Percentiles rank a stretch among this genome's conserved stretches.
Evolutionary conservation across 805 yeast species (phyloP).

Genomic region (Kurtzmaniella fragi): DNA sequence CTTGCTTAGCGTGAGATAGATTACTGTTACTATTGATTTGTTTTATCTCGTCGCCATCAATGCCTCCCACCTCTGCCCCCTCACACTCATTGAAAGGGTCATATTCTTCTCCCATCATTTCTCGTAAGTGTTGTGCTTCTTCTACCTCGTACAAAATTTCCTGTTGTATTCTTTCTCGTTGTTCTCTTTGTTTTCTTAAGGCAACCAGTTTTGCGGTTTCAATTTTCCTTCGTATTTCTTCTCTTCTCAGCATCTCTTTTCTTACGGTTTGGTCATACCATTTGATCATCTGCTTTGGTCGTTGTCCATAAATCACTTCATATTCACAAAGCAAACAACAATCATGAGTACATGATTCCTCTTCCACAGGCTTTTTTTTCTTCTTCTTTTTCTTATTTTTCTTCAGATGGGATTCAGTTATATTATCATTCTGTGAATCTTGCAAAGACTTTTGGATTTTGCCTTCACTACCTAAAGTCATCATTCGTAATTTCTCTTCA

Average conservation of each 20-base stretch:
- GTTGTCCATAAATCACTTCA: conserved; percentile 45
- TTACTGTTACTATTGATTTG: no score
- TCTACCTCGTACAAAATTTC: background rate
- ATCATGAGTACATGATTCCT: background rate
- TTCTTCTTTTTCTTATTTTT: conserved; percentile 18
- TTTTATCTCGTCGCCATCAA: no score
- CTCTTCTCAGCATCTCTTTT: conserved; percentile 26
- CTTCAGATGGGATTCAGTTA: conserved; percentile 5
- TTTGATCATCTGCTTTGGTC: conserved; percentile 46
- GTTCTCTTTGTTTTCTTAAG: conserved; percentile 17
- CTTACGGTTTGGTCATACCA: conserved; percentile 39
- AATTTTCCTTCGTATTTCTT: conserved; percentile 31
- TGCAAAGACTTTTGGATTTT: background rate
- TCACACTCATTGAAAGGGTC: no score
- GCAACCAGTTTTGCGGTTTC: conserved; percentile 35
- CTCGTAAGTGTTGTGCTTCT: no score
- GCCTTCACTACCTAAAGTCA: conserved; percentile 14
- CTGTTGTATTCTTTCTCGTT: conserved; percentile 10
- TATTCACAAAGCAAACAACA: conserved; percentile 51
- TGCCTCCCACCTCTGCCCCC: no score
- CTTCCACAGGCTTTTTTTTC: conserved; percentile 10
- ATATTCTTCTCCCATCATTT: no score
- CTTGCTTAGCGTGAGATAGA: no score
- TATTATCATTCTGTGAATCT: background rate
- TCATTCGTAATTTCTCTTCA: conserved; percentile 32